These are phyloP conservation scores for Gossypium schwendimanii DNA, from an alignment of 441 rosid species.

Conservation along the genomic window DNA sequence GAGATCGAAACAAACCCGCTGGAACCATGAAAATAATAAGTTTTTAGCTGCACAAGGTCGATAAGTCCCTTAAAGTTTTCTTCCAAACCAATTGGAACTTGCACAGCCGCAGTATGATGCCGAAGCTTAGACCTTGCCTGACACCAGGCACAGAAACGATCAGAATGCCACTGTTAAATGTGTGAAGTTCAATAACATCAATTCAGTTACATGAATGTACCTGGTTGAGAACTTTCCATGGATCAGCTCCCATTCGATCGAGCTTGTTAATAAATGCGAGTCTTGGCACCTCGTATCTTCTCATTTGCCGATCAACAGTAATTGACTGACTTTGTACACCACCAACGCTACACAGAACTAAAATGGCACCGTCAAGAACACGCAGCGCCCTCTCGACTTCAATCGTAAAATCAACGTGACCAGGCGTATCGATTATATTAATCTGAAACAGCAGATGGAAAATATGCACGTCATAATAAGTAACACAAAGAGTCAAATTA, in stretches of 20 bases:
- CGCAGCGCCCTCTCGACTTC: constrained; percentile 98
- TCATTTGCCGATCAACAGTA: constrained; percentile 97
- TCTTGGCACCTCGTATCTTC: constrained; percentile 90
- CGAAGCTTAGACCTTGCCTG: constrained; percentile 91
- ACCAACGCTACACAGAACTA: constrained; percentile 93
- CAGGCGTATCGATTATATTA: constrained; percentile 92
- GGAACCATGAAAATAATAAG: constrained; percentile 1
- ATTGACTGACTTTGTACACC: constrained; percentile 99
- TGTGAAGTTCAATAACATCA: background rate
- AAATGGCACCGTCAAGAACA: constrained; percentile 90
- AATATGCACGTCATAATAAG: background rate
- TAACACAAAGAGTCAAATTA: background rate
- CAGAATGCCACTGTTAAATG: constrained; percentile 1
- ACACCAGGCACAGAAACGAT: constrained; percentile 10
- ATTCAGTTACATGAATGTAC: constrained; percentile 23
- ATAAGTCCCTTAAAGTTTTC: constrained; percentile 80
- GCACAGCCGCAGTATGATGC: constrained; percentile 82
- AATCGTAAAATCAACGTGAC: constrained; percentile 94
- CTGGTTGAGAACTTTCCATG: constrained; percentile 95
- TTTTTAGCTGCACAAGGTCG: constrained; percentile 49
- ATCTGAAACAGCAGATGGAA: constrained; percentile 33
- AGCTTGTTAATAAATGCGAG: constrained; percentile 92
- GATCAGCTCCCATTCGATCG: constrained; percentile 99
- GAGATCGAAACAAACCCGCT: constrained; percentile 49
- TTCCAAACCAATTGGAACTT: constrained; percentile 35